These are phyloP conservation scores for Alloteropsis semialata DNA, from an alignment of 176 grass and related monocot genomes.

Conservation along the genomic window DNA sequence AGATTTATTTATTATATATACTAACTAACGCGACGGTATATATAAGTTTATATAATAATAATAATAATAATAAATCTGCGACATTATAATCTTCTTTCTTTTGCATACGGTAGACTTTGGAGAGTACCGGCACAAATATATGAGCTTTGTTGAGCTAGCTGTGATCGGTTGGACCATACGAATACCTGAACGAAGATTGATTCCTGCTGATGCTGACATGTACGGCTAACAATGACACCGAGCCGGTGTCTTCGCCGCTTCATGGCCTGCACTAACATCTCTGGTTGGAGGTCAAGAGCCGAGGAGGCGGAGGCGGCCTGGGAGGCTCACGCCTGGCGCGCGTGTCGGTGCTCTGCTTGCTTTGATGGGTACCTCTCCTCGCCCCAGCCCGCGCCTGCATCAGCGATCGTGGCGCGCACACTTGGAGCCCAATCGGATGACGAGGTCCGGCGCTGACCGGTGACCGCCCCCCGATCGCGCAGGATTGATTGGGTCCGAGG, in stretches of 20 bases:
- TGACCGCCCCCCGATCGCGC: too few species aligned
- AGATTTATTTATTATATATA: not conserved
- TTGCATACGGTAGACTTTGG: not conserved
- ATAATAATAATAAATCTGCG: too few species aligned
- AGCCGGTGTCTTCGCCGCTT: not conserved
- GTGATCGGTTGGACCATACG: not conserved
- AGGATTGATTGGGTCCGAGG: not conserved
- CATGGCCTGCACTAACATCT: not conserved
- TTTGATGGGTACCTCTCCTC: not conserved
- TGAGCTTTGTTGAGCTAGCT: not conserved
- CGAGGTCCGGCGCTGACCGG: not conserved
- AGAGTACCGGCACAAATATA: not conserved
- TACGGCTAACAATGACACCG: not conserved
- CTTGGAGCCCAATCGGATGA: not conserved
- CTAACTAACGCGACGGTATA: too few species aligned
- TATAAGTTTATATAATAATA: too few species aligned
- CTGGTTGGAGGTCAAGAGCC: not conserved
- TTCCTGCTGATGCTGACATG: not conserved
- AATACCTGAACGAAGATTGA: not conserved
- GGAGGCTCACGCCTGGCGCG: conserved; percentile 20
- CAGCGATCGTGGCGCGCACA: conserved; percentile 30
- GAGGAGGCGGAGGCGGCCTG: not conserved
- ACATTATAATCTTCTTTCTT: too few species aligned
- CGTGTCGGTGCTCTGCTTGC: conserved; percentile 32
- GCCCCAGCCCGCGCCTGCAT: not conserved